Evolutionary conservation across 148 eudicot genomes (phyloP).

Genomic region (Chenopodium quinoa): DNA sequence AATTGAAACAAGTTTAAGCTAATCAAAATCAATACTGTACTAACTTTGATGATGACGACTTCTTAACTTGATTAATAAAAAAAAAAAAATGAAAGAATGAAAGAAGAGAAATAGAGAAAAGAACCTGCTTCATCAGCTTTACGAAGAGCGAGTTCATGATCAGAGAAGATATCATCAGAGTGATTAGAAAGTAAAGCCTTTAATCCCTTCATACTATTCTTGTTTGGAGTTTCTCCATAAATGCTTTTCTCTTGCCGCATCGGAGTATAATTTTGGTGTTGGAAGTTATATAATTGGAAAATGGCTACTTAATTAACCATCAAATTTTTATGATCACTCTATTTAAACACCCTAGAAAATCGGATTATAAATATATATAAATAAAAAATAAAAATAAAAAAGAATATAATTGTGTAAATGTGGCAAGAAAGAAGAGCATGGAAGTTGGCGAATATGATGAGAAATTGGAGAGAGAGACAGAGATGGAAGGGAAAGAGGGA

Average conservation of each 20-base stretch:
- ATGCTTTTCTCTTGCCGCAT: conserved; percentile 52
- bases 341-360: too few species aligned
- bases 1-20: too few species aligned
- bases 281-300: background rate
- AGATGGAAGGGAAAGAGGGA: background rate
- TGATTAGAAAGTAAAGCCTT: conserved; percentile 44
- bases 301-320: too few species aligned
- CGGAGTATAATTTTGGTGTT: background rate
- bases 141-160: conserved; percentile 71
- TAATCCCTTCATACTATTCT: conserved; percentile 58
- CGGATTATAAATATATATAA: too few species aligned
- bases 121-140: conserved; percentile 80
- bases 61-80: too few species aligned
- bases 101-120: background rate
- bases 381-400: too few species aligned
- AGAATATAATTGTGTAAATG: background rate
- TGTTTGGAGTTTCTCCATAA: conserved; percentile 22
- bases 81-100: too few species aligned
- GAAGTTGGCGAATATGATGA: background rate
- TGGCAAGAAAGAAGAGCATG: conserved; percentile 2
- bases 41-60: too few species aligned
- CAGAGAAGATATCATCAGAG: conserved; percentile 56
- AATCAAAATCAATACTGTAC: too few species aligned
- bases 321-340: too few species aligned
- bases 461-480: conserved; percentile 5